Evolutionary conservation across 2,329 filamentous ascomycete species (phyloP), one percentile per base, ranked within the genome.

Genomic region (Colletotrichum plurivorum): DNA sequence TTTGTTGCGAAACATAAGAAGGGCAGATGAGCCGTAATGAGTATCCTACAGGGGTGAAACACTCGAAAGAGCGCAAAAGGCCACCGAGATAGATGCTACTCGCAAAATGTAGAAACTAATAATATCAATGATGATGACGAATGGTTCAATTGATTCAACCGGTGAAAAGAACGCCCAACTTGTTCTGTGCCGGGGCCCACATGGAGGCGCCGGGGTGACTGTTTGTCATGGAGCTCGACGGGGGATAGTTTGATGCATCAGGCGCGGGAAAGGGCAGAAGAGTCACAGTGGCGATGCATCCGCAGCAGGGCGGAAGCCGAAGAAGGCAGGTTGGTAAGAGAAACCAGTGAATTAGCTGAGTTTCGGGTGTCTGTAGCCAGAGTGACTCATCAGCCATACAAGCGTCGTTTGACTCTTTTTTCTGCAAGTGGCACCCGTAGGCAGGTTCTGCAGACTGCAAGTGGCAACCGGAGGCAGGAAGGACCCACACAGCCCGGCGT

Each of bases 1-100:
- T 85, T 84, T 73, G 71, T 84, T 53, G 78, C 77, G 53, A 73
- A 73, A 45, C 81, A 80, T 74, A 75, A 76, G 27, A 72, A 60
- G 43, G 71, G 69, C 46, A 75, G 60, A 36, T 36, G 22, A 18
- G 20, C 5, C 18, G 1, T 4, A 43, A 18, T 25, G 22, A 25
- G 22, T 25, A 4, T 4, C 22, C 22, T 25, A 25, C 22, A 25
- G 22, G 22, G 22, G 20, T 49, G 6, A 49, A 10, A 13, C 4
- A 25, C 8, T 13, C 2, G 4, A 2, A 20, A 25, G 2, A 22
- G 51, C 13, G 22, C 9, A 51, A 25, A 18, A 20, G 20, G 12
- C n/a, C 48, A 22, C 48, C 10, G 20, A 53, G 59, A 20, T 39
- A 6, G 53, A 4, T 25, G 22, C 53, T 15, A 15, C 25, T 51